phyloP scores from a whole-genome alignment of 2,329 filamentous ascomycete species.

The Alternaria novae-zelandiae region DNA sequence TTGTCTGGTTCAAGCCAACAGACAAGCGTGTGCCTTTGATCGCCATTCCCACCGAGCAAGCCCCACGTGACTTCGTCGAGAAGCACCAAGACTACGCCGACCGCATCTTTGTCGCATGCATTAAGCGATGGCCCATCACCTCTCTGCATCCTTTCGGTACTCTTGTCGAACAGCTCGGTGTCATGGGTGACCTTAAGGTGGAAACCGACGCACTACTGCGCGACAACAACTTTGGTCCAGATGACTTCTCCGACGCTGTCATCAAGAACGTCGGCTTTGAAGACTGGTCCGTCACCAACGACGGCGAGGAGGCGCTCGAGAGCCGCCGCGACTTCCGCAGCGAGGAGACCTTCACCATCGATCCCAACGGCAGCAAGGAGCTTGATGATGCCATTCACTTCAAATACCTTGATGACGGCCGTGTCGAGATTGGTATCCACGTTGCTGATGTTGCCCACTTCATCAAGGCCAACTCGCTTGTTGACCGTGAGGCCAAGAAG shows the following conservation, averaged over 20 bases:
- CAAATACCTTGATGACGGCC: constrained; percentile 81
- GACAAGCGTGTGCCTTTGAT: constrained; percentile 98
- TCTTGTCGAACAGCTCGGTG: constrained; percentile 92
- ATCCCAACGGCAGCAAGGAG: constrained; percentile 85
- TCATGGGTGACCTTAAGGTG: constrained; percentile 96
- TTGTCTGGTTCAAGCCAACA: constrained; percentile 99
- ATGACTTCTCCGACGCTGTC: constrained; percentile 97
- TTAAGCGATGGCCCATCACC: constrained; percentile 99
- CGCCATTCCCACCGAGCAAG: constrained; percentile 97
- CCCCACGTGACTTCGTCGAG: constrained; percentile 96
- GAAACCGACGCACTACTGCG: constrained; percentile 96
- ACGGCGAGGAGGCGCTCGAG: constrained; percentile 75
- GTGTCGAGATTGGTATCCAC: constrained; percentile 93
- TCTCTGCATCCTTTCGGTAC: constrained; percentile 99
- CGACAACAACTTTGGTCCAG: constrained; percentile 98
- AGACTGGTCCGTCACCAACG: constrained; percentile 85
- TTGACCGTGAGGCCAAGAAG: constrained; percentile 97
- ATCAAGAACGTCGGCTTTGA: constrained; percentile 90
- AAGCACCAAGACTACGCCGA: constrained; percentile 98
- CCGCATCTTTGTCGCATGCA: constrained; percentile 97
- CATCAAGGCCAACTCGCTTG: constrained; percentile 92
- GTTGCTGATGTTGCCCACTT: constrained; percentile 96
- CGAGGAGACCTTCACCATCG: constrained; percentile 89
- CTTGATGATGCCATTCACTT: constrained; percentile 93
- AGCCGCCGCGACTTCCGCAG: constrained; percentile 87